Evolutionary conservation across 2,329 filamentous ascomycete genomes (phyloP), one percentile per base, ranked within the genome.

Genomic region (Fusarium caatingaense): DNA sequence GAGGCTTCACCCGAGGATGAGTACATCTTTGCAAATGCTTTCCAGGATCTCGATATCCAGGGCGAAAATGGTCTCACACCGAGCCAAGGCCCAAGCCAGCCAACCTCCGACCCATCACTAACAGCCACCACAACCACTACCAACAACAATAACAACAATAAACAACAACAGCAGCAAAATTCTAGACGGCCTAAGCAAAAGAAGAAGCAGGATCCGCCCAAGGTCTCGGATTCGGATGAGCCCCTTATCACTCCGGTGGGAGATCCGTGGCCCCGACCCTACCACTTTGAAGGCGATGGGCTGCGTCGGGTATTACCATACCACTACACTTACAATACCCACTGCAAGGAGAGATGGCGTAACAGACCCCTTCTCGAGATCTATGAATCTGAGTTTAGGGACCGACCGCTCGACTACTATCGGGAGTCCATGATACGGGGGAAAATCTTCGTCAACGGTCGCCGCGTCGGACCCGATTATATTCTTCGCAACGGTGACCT

Each of bases 291-390:
- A 74, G 91, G 68, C 25, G 68, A 91, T 72, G 94, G 93, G 11
- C 83, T 99, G 66, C 91, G 94, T 53, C 90, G 93, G 69, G 91
- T 98, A 32, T 86, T 86, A 45, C 95, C 95, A 6, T 98, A 99
- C 78, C 89, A 96, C 78, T 98, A 87, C 79, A 98, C 94, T 5
- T 98, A 98, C 84, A 97, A 97, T 78, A 98, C 95, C 1, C 93
- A 89, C 82, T 96, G 93, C 84, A 99, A 98, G 81, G 88, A 97
- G 82, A 87, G 96, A 79, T 99, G 96, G 96, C 88, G 95, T 57
- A 93, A 91, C 32, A 87, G 93, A 40, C 86, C 88, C 64, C 83
- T 99, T 48, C 84, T 97, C 54, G 93, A 98, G 49, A 92, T 99
- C 49, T 99, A 98, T 80, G 87, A 90, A 46, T 90, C 91, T 77